A percentile compares a stretch with the other conserved stretches of the same genome.
Conservation (phyloP, 805 yeast genomes). For the Ogataea dorogensis region DNA sequence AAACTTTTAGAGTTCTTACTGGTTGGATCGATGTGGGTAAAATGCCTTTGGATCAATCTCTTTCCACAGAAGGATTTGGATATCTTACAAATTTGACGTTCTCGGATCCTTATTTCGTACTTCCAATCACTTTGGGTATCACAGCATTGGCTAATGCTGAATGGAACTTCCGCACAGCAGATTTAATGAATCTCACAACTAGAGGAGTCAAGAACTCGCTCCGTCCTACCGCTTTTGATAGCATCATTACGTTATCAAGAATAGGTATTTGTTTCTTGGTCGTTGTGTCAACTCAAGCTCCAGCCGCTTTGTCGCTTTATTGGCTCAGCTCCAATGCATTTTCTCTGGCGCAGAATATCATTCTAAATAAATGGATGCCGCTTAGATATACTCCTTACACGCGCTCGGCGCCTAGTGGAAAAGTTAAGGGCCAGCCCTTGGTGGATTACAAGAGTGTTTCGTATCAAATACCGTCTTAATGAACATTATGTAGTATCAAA, state of each 20-base stretch:
- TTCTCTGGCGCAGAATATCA: constrained; percentile 71
- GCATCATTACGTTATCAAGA: constrained; percentile 68
- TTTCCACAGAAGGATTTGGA: constrained; percentile 53
- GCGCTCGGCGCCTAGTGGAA: constrained; percentile 17
- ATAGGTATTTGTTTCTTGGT: constrained; percentile 75
- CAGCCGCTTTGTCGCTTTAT: constrained; percentile 76
- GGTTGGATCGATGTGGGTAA: constrained; percentile 53
- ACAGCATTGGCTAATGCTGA: constrained; percentile 76
- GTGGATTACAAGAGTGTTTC: no score
- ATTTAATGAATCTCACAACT: constrained; percentile 43
- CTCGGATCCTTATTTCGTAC: constrained; percentile 57
- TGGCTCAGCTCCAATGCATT: constrained; percentile 86
- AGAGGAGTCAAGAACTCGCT: constrained; percentile 41
- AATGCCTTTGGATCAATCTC: constrained; percentile 48
- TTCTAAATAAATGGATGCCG: constrained; percentile 67
- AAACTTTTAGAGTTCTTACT: constrained; percentile 70
- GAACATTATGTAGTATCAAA: no score
- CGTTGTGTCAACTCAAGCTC: constrained; percentile 84
- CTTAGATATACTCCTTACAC: constrained; percentile 47
- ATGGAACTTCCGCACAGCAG: constrained; percentile 70
- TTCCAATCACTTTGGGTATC: constrained; percentile 73
- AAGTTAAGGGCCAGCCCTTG: constrained; percentile 3
- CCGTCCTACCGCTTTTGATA: constrained; percentile 59
- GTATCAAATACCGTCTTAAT: no score
- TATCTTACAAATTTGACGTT: constrained; percentile 62